Evolutionary conservation across 2,329 filamentous ascomycete genomes (phyloP), one percentile per base, ranked within the genome.

Genomic region (Grosmannia clavigera): DNA sequence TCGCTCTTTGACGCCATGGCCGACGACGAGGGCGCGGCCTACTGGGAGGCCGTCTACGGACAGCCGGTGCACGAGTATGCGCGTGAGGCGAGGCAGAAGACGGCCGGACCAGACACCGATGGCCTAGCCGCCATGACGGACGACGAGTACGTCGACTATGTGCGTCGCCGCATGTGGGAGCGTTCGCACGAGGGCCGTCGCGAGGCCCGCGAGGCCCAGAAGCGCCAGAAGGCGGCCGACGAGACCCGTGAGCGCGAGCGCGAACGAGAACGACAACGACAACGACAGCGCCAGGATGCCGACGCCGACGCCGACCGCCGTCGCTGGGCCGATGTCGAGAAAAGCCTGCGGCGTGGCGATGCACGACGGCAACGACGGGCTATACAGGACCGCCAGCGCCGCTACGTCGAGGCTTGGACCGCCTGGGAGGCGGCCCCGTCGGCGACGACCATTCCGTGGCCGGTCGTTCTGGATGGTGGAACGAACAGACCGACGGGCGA

Each of bases 1-100:
- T 96, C 91, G 0, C 84, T 99, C 5, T 97, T 97, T 74, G 94
- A 99, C 71, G 94, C 94, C 38, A 86, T 99, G 73, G 92, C 91
- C 46, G 94, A 99, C 72, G 92, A 97, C 69, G 94, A 99, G 74
- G 94, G 92, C 55, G 94, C 94, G 2, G 82, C 85, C 9, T 99
- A 94, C 75, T 99, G 94, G 94, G 87, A 96, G 71, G 83, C 84
- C 19, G 89, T 99, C n/a, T 99, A 97, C 73, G 92, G 91, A 1
- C 92, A 97, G 70, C 92, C 94, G 0, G 87, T 97, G 57, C 91
- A 96, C 60, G 58, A 61, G 52, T 62, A 61, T 40, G 64, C 58
- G 33, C 59, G 62, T 35, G 62, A 63, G 60, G 60, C 4, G 53
- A 27, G 12, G 25, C 31, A 6, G 22, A 16, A 22, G 51, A 31